These are phyloP conservation scores for Kluyveromyces dobzhanskii DNA, from an alignment of 805 yeast species.

Conservation along the genomic window DNA sequence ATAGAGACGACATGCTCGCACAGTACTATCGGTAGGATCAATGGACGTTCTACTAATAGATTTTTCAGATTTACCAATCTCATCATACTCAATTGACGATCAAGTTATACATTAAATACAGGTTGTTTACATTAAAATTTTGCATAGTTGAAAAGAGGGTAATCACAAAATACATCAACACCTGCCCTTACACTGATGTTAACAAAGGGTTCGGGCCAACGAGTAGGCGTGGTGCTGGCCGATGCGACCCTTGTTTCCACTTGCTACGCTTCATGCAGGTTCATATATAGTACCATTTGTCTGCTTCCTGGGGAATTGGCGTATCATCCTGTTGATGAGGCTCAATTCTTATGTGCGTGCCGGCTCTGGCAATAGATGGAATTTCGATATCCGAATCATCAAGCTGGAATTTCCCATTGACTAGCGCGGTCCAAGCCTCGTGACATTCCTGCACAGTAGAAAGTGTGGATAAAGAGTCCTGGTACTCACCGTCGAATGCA, in stretches of 20 bases:
- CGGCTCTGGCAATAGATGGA: conserved; percentile 42
- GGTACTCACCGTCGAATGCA: conserved; percentile 64
- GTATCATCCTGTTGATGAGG: conserved; percentile 23
- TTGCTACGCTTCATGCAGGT: neutral
- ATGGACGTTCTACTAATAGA: too few species aligned
- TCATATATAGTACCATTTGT: conserved; percentile 28
- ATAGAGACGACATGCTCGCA: conserved; percentile 4
- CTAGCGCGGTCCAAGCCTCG: conserved; percentile 55
- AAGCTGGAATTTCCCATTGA: conserved; percentile 34
- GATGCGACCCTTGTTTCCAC: too few species aligned
- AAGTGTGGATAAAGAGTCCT: conserved; percentile 50
- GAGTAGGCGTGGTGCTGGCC: too few species aligned
- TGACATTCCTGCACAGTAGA: conserved; percentile 55
- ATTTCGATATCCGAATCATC: conserved; percentile 22
- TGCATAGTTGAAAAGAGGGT: neutral
- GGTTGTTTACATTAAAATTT: neutral
- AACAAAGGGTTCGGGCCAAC: too few species aligned
- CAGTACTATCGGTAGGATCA: too few species aligned
- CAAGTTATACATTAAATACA: too few species aligned
- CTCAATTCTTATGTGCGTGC: conserved; percentile 34
- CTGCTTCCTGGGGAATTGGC: conserved; percentile 33
- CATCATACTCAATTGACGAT: too few species aligned
- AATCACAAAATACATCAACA: neutral
- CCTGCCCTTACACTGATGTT: too few species aligned
- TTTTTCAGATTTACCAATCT: too few species aligned